Conservation (phyloP, 2,329 filamentous ascomycete genomes). For the Aureobasidium subglaciale region DNA sequence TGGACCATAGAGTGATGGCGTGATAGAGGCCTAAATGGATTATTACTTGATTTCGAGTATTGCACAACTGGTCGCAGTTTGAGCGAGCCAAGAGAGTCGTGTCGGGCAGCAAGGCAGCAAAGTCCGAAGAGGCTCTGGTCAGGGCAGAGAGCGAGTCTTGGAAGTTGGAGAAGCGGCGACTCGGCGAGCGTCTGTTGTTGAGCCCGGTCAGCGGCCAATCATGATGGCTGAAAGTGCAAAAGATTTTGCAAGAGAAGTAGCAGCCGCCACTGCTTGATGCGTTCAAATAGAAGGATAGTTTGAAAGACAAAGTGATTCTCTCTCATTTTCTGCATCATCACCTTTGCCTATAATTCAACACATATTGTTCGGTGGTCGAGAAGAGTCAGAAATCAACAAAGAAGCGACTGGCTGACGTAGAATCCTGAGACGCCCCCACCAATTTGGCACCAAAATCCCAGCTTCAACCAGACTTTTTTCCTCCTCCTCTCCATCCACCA, state of each 20-base stretch:
- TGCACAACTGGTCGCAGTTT: not conserved
- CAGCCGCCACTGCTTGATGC: not conserved
- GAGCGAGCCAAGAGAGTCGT: not conserved
- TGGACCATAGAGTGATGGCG: not conserved
- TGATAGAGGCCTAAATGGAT: not conserved
- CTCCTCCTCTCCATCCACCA: not conserved
- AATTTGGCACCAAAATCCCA: not conserved
- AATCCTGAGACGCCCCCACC: not conserved
- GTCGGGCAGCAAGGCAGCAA: not conserved
- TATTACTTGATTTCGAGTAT: not conserved
- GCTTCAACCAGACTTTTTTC: conserved; percentile 12
- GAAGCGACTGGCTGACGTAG: not conserved
- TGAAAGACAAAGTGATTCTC: not conserved
- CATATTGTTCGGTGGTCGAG: not conserved
- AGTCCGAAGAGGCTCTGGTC: not conserved
- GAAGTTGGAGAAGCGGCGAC: not conserved
- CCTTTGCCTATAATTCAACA: not conserved
- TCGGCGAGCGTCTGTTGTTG: conserved; percentile 1
- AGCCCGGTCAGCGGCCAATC: conserved; percentile 1
- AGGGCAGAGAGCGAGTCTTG: not conserved
- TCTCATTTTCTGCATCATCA: not conserved
- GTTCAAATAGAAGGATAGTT: not conserved
- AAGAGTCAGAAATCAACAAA: not conserved
- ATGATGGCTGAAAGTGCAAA: not conserved
- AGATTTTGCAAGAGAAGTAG: not conserved